These are phyloP conservation scores for Mycena olivaceomarginata DNA, from an alignment of 768 basidiomycete species.

Conservation along the genomic window DNA sequence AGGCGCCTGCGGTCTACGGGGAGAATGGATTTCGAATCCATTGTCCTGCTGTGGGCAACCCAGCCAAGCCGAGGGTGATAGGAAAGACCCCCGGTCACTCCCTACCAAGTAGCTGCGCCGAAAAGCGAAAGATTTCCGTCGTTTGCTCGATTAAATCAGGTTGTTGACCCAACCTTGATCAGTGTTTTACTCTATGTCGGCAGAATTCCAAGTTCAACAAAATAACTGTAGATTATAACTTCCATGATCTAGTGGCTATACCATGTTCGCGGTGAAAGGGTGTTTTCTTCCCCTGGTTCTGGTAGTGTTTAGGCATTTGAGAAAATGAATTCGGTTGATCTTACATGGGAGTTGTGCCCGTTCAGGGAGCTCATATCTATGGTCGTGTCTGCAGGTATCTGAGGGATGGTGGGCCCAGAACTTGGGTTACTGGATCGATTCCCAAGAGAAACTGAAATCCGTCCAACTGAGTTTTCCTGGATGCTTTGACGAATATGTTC, in stretches of 20 bases:
- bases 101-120: too few species aligned
- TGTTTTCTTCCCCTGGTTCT: not conserved
- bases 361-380: not conserved
- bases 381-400: not conserved
- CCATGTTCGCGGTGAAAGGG: not conserved
- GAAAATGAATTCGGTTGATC: not conserved
- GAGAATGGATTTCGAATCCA: too few species aligned
- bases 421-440: not conserved
- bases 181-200: not conserved
- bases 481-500: not conserved
- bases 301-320: not conserved
- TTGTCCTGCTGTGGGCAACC: too few species aligned
- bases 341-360: not conserved
- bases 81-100: too few species aligned
- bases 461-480: not conserved
- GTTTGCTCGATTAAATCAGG: too few species aligned
- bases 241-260: not conserved
- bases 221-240: not conserved
- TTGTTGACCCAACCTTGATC: not conserved
- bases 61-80: too few species aligned
- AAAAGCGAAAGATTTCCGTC: too few species aligned
- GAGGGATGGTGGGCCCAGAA: not conserved
- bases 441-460: not conserved
- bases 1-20: too few species aligned
- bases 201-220: not conserved